phyloP scores from a whole-genome alignment of 805 yeast genomes.

The Candida verbasci region DNA sequence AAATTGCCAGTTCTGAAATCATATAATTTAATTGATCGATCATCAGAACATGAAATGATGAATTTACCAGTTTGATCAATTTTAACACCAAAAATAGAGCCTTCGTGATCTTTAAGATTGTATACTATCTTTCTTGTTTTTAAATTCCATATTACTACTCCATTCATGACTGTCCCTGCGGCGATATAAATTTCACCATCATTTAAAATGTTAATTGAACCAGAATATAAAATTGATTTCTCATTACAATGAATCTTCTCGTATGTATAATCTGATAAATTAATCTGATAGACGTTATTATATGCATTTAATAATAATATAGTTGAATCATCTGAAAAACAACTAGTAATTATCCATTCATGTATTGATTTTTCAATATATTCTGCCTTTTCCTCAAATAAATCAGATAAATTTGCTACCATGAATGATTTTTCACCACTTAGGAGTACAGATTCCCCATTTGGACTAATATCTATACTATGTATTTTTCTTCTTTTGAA shows the following conservation, averaged over 20 bases:
- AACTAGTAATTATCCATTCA: conserved; percentile 78
- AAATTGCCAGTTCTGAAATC: conserved; percentile 52
- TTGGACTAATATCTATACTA: conserved; percentile 47
- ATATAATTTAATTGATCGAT: conserved; percentile 81
- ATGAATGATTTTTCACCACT: conserved; percentile 75
- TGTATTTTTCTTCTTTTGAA: conserved; percentile 80
- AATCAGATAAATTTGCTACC: conserved; percentile 30
- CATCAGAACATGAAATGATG: conserved; percentile 87
- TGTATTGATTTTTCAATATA: conserved; percentile 47
- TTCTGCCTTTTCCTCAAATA: conserved; percentile 16
- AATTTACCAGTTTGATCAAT: conserved; percentile 51
- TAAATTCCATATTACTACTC: conserved; percentile 75
- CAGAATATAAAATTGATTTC: conserved; percentile 84
- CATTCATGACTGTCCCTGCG: conserved; percentile 93
- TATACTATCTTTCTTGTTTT: conserved; percentile 40
- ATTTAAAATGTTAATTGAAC: conserved; percentile 53
- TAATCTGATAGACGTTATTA: conserved; percentile 48
- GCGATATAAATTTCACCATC: conserved; percentile 51
- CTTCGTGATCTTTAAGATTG: conserved; percentile 73
- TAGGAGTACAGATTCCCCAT: conserved; percentile 30
- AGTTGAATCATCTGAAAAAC: conserved; percentile 38
- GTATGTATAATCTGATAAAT: conserved; percentile 15
- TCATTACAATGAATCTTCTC: conserved; percentile 50
- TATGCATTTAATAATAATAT: conserved; percentile 71
- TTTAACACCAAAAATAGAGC: conserved; percentile 81